A percentile compares a stretch with the other conserved stretches of the same genome.
phyloP scores from a whole-genome alignment of 805 yeast species.

The Maudiozyma serrabonitensis region DNA sequence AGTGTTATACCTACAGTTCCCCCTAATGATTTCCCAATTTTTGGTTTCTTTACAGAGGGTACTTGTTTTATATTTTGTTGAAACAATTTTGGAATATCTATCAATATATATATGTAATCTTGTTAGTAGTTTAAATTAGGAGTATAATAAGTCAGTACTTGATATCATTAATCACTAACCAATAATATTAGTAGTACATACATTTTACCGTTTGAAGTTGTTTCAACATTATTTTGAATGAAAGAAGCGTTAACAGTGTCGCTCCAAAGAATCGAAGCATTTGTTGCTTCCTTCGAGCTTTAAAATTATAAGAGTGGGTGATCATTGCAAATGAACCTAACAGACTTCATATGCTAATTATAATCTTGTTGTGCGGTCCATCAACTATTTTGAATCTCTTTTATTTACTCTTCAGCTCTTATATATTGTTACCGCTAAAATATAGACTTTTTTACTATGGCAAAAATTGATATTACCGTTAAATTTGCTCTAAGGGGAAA shows the following conservation, averaged over 20 bases:
- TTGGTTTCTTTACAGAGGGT: conserved; percentile 25
- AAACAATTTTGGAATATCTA: conserved; percentile 59
- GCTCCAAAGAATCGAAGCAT: conserved; percentile 66
- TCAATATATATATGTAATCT: not conserved
- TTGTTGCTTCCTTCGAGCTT: conserved; percentile 56
- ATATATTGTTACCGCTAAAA: no score
- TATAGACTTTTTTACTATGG: no score
- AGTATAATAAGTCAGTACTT: not conserved
- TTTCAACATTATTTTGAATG: conserved; percentile 65
- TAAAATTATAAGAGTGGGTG: conserved; percentile 27
- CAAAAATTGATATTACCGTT: no score
- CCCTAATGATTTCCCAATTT: conserved; percentile 27
- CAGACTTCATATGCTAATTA: not conserved
- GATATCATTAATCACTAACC: not conserved
- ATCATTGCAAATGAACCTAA: not conserved
- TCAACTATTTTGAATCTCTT: no score
- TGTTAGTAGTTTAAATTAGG: not conserved
- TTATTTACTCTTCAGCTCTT: no score
- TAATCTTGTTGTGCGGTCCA: no score
- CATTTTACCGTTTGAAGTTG: conserved; percentile 65
- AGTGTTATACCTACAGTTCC: conserved; percentile 69
- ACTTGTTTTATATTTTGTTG: conserved; percentile 62
- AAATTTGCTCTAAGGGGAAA: no score
- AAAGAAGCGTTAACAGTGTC: conserved; percentile 59
- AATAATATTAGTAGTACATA: conserved; percentile 12